Conservation (phyloP, 495 filamentous ascomycete species). For the Penicillium paxilli region DNA sequence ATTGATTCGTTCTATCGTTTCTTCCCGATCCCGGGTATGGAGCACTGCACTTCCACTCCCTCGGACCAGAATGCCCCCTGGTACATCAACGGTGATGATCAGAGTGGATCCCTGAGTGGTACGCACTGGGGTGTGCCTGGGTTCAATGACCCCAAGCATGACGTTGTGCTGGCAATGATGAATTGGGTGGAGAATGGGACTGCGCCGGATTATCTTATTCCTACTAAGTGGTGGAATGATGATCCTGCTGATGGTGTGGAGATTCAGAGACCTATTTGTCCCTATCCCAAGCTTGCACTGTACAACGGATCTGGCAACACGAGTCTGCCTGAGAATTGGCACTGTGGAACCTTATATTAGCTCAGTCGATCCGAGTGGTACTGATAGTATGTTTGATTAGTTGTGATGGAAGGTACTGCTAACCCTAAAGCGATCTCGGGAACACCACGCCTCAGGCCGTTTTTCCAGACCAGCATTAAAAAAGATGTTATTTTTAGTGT, state of each 20-base stretch:
- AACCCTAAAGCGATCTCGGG: no score
- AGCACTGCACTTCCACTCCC: not conserved
- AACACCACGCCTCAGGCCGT: no score
- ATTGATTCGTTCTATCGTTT: not conserved
- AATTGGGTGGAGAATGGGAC: slow-evolving; percentile 51
- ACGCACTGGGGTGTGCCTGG: slow-evolving; percentile 36
- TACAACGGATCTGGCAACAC: not conserved
- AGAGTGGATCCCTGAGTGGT: slow-evolving; percentile 5
- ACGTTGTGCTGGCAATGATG: slow-evolving; percentile 50
- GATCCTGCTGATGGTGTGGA: slow-evolving; percentile 32
- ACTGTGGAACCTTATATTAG: not conserved
- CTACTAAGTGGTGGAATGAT: slow-evolving; percentile 43
- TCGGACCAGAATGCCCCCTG: not conserved
- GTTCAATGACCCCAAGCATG: slow-evolving; percentile 41
- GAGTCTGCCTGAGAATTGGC: not conserved
- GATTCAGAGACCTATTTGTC: slow-evolving; percentile 46
- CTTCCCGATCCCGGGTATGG: not conserved
- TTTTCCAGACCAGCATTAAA: no score
- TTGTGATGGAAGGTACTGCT: no score
- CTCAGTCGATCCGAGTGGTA: no score
- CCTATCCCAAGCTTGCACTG: slow-evolving; percentile 31
- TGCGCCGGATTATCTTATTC: slow-evolving; percentile 40
- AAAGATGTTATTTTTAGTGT: no score
- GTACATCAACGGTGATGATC: slow-evolving; percentile 17
- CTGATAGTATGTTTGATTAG: no score